A percentile compares a stretch with the other conserved stretches of the same genome.
phyloP scores from a whole-genome alignment of 2,329 filamentous ascomycete species.

The Exophiala sideris region DNA sequence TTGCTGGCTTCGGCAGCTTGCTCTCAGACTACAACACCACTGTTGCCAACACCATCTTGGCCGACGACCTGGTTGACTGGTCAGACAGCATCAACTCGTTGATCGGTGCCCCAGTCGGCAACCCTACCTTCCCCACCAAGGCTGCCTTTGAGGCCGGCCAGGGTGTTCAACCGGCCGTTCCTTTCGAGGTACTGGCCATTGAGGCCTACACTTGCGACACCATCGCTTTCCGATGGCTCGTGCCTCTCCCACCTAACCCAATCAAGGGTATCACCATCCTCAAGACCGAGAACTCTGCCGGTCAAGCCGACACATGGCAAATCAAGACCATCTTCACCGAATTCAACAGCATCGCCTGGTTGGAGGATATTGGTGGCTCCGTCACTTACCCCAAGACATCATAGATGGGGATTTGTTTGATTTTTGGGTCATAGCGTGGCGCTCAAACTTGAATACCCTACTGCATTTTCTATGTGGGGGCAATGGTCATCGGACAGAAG shows the following conservation, averaged over 20 bases:
- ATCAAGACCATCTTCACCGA: constrained; percentile 35
- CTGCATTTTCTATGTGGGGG: no score
- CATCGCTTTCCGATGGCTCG: constrained; percentile 33
- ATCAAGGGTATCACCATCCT: constrained; percentile 35
- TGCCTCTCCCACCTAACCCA: constrained; percentile 21
- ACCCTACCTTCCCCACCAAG: constrained; percentile 33
- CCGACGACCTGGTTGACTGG: constrained; percentile 31
- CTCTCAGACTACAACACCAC: constrained; percentile 20
- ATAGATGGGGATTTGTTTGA: background rate
- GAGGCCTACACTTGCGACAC: constrained; percentile 33
- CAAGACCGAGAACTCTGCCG: constrained; percentile 22
- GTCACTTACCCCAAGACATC: constrained; percentile 16
- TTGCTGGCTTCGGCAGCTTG: constrained; percentile 16
- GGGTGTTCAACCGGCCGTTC: constrained; percentile 31
- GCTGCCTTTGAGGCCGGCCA: constrained; percentile 31
- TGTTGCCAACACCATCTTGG: constrained; percentile 23
- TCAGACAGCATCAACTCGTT: constrained; percentile 36
- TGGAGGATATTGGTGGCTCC: constrained; percentile 22
- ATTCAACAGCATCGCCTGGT: constrained; percentile 32
- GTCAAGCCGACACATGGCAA: constrained; percentile 30
- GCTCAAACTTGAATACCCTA: background rate
- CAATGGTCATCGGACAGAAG: no score
- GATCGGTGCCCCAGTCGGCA: constrained; percentile 30
- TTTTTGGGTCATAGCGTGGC: constrained; percentile 11
- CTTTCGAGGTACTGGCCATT: constrained; percentile 28